Percentiles rank a stretch among this genome's conserved stretches.
Conservation (phyloP, 1,284 basidiomycete species). For the Sanghuangporus sanghuang region DNA sequence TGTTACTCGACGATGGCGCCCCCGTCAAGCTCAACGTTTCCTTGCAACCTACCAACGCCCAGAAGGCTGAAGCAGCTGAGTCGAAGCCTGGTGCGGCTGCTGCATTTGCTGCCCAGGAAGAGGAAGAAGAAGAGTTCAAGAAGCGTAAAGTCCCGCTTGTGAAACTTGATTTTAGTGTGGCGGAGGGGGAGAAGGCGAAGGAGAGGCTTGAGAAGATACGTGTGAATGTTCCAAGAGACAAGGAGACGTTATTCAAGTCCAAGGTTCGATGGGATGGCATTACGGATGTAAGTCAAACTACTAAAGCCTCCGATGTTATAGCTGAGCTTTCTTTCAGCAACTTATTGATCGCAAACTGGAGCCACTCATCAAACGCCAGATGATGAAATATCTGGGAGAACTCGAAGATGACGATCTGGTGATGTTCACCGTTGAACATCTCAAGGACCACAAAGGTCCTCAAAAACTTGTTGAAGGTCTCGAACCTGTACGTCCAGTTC, state of each 20-base stretch:
- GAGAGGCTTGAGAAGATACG: constrained; percentile 75
- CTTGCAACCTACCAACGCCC: constrained; percentile 40
- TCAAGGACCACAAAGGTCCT: constrained; percentile 80
- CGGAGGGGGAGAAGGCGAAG: constrained; percentile 71
- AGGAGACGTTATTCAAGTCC: constrained; percentile 69
- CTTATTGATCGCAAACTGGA: constrained; percentile 79
- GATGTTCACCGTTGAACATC: constrained; percentile 84
- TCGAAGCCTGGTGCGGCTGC: constrained; percentile 38
- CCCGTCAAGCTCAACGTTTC: constrained; percentile 81
- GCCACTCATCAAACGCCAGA: constrained; percentile 71
- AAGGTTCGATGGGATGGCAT: constrained; percentile 86
- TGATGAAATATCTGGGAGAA: constrained; percentile 82
- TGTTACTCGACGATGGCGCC: constrained; percentile 86
- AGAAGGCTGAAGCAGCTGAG: constrained; percentile 47
- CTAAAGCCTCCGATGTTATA: not conserved
- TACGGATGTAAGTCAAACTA: constrained; percentile 58
- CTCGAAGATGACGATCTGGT: constrained; percentile 85
- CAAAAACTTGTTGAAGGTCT: constrained; percentile 80
- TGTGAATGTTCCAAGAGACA: constrained; percentile 63
- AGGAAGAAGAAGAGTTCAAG: constrained; percentile 70
- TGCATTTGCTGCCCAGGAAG: constrained; percentile 78
- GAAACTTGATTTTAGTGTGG: constrained; percentile 80
- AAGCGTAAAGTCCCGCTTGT: constrained; percentile 78
- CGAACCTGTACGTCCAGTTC: constrained; percentile 72
- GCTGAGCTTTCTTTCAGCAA: constrained; percentile 34